Evolutionary conservation across 331 rosid species (phyloP), one percentile per base, ranked within the genome.

Genomic region (Cydonia oblonga): DNA sequence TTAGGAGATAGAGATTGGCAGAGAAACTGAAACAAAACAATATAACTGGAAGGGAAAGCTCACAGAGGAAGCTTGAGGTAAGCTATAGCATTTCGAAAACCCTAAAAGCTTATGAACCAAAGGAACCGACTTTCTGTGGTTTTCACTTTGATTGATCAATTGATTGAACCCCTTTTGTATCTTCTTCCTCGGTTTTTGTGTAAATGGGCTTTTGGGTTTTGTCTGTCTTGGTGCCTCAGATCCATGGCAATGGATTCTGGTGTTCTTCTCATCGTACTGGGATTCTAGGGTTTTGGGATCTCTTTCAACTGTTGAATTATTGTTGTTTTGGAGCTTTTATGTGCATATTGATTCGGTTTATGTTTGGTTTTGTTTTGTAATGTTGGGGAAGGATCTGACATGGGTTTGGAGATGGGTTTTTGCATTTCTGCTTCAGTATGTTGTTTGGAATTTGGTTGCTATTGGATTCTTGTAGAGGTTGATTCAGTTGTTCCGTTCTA

Each of bases 171-270:
- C 14, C 15, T 38, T 38, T 71, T 60, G 30, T 26, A 18, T 73
- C 70, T 28, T 82, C 80, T 54, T 72, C 84, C 68, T 87, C 30
- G 79, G 76, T 71, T 29, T 81, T 66, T 51, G 89, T 74, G 82
- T 72, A 57, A 56, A 71, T 68, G 80, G 44, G 64, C 59, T 56
- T 69, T 16, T 20, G 26, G 22, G 30, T 35, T 64, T 74, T n/a
- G 19, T 69, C 57, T 51, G n/a, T 69, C 38, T 33, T 30, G 46
- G 65, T 78, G 83, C 77, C 66, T 81, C 85, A 81, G 96, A 91
- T 89, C 96, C 91, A 67, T 68, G 87, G 65, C 42, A 33, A 46
- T 76, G 69, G 70, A 76, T 80, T 80, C 72, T 51, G 76, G 62
- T 75, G 38, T 54, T 33, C 64, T 79, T 65, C 72, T 70, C 30